A percentile compares a stretch with the other conserved stretches of the same genome.
These are phyloP conservation scores for Neofusicoccum kwambonambiense DNA, from an alignment of 2,329 filamentous ascomycete species.

Conservation along the genomic window DNA sequence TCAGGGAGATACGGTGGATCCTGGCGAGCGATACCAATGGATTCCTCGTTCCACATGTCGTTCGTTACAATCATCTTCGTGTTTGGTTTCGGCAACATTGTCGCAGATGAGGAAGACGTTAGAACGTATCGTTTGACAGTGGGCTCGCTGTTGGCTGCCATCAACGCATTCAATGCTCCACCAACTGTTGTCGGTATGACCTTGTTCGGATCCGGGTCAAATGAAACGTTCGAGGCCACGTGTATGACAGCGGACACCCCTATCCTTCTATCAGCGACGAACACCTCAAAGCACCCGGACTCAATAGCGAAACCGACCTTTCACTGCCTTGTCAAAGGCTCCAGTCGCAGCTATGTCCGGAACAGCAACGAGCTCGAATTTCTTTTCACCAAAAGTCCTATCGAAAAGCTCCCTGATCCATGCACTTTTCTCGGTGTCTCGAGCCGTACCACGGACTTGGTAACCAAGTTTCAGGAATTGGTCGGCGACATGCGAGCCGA, in stretches of 20 bases:
- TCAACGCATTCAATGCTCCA: too few relatives aligned
- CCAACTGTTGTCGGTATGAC: background rate
- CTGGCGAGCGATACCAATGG: too few relatives aligned
- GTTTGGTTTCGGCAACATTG: too few relatives aligned
- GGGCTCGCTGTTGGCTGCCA: too few relatives aligned
- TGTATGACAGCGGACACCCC: background rate
- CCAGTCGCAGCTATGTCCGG: slow-evolving; percentile 28
- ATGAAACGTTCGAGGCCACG: background rate
- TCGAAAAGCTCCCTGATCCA: slow-evolving; percentile 34
- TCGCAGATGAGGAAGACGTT: too few relatives aligned
- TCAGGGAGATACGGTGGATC: too few relatives aligned
- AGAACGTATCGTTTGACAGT: too few relatives aligned
- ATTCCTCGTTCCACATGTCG: too few relatives aligned
- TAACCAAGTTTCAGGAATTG: slow-evolving; percentile 32
- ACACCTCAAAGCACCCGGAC: too few relatives aligned
- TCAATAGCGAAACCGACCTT: slow-evolving; percentile 20
- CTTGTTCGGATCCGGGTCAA: background rate
- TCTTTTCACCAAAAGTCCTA: slow-evolving; percentile 23
- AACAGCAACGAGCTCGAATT: slow-evolving; percentile 31
- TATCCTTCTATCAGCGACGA: background rate
- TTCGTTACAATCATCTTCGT: too few relatives aligned
- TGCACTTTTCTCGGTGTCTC: slow-evolving; percentile 27
- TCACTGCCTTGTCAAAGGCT: slow-evolving; percentile 27
- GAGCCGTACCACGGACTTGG: slow-evolving; percentile 34
- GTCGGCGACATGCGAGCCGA: slow-evolving; percentile 34